Conservation (phyloP, 1,139 yeast species). For the Blastobotrys raffinosifermentans region DNA sequence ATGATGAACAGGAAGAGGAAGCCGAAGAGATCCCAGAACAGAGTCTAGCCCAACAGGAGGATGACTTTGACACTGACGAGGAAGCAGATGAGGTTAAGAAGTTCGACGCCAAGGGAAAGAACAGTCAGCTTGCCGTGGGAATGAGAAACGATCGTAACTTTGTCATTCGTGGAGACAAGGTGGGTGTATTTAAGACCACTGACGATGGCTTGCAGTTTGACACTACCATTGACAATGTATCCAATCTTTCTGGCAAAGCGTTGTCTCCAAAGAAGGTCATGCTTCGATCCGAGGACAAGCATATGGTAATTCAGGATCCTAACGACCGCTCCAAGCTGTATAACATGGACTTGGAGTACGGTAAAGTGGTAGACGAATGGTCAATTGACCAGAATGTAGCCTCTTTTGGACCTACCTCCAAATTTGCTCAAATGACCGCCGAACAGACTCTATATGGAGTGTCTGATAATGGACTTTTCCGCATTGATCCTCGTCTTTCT, state of each 20-base stretch:
- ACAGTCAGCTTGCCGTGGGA: slow-evolving; percentile 66
- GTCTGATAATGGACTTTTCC: slow-evolving; percentile 58
- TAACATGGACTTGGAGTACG: slow-evolving; percentile 73
- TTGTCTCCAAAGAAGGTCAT: slow-evolving; percentile 61
- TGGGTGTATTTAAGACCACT: slow-evolving; percentile 71
- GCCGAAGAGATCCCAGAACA: slow-evolving; percentile 22
- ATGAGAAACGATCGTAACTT: slow-evolving; percentile 63
- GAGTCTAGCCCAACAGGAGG: neutral
- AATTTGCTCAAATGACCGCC: slow-evolving; percentile 64
- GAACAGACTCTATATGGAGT: slow-evolving; percentile 74
- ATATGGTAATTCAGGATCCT: slow-evolving; percentile 58
- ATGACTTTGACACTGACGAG: slow-evolving; percentile 30
- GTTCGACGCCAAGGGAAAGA: slow-evolving; percentile 37
- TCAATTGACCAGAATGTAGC: slow-evolving; percentile 42
- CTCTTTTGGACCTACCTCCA: slow-evolving; percentile 60
- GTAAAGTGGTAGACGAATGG: slow-evolving; percentile 84
- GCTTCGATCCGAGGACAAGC: slow-evolving; percentile 69
- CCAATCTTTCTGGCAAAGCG: slow-evolving; percentile 47
- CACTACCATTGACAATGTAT: slow-evolving; percentile 60
- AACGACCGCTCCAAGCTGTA: slow-evolving; percentile 44
- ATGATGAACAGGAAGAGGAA: slow-evolving; percentile 27
- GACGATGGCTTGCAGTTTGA: slow-evolving; percentile 51
- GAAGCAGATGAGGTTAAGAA: slow-evolving; percentile 31
- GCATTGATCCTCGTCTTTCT: slow-evolving; percentile 69
- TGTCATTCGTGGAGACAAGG: slow-evolving; percentile 69